Evolutionary conservation across 2,329 filamentous ascomycete species (phyloP), one percentile per base, ranked within the genome.

Genomic region (Neofusicoccum umdonicola): DNA sequence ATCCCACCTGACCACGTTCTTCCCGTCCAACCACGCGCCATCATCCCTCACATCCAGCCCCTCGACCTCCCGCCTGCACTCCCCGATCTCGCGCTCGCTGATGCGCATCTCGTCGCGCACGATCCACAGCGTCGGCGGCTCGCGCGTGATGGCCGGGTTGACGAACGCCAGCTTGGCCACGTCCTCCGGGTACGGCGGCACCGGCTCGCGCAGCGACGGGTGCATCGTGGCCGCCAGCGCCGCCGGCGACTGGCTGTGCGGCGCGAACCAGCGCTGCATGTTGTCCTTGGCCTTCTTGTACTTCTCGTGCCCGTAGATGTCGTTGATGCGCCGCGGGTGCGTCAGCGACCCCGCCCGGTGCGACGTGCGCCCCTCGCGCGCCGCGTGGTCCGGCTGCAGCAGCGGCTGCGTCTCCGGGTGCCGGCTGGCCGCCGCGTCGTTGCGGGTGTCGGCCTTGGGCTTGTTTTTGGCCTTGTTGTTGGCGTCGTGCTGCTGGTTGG

Each of bases 121-220:
- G 17, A 82, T 78, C 81, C 81, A 83, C 13, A 83, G 65, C 13
- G 77, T 76, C 2, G 80, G 80, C 1, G 76, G 78, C 56, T 78
- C 75, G 15, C 73, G 75, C 0, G 75, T 81, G 41, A 83, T 74
- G 0, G 78, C 78, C 1, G 80, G 81, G 56, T 80, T 77, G 57
- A 78, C 73, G 69, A 76, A 83, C 4, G 80, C 81, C 47, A 78
- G 75, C 63, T 77, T 74, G 44, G 74, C 73, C 41, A 80, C 66
- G 65, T 76, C 70, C 27, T 72, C 65, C 34, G 72, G 70, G 44
- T 65, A 65, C 0, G 57, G 57, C 2, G 64, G 64, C 17, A 65
- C 56, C 13, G 64, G 64, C 19, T 54, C 37, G 37, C 51, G 47
- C 22, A 65, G 56, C 6, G 35, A 44, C 31, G 64, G 64, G 39